Base-by-base conservation (phyloP, 495 filamentous ascomycete genomes). In the Terfezia boudieri region DNA sequence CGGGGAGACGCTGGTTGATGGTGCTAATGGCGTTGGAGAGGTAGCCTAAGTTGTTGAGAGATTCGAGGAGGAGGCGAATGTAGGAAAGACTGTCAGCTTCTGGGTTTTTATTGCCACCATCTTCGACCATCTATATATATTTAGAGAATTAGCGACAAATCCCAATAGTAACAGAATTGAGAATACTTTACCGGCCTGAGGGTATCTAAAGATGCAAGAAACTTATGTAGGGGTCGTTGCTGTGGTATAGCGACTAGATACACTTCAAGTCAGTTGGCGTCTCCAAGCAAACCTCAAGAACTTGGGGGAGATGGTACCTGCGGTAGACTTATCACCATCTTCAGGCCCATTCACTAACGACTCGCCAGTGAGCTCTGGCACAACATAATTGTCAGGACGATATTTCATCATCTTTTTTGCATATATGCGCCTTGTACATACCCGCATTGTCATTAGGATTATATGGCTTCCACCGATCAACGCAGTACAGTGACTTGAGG, bases 21-120 rank as follows among this genome's bases (percentile, higher is more conserved):
- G 76, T 81, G 59, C 95, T 82, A 37, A 95, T 79, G 6, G 87
- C 88, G 35, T 79, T 73, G 52, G 94, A 84, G 36, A 99, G 71
- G 54, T 82, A 75, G 7, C 84, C 84, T 68, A 96, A 78, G 58
- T 81, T 86, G 63, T 92, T 87, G 41, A 99, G 67, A 0, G 89
- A 76, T 66, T 99, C 90, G 2, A 94, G 77, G 35, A 96, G 67
- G 51, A 96, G 73, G 50, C 81, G 80, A 50, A 99, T 84, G 61
- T 96, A 96, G 56, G 80, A 82, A 58, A 95, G 94, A 2, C 84
- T 94, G 61, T 96, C 86, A 4, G 83, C 84, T 68, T 99, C 90
- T 0, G 89, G 88, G 58, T 94, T 95, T 61, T 85, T 83, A 22
- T 87, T 84, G 0, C 75, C 71, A 37, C 76, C 69, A 67, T 95